A percentile compares a stretch with the other conserved stretches of the same genome.
Conservation (phyloP, 73 alveolate species). For the Tetrahymena elliotti region DNA sequence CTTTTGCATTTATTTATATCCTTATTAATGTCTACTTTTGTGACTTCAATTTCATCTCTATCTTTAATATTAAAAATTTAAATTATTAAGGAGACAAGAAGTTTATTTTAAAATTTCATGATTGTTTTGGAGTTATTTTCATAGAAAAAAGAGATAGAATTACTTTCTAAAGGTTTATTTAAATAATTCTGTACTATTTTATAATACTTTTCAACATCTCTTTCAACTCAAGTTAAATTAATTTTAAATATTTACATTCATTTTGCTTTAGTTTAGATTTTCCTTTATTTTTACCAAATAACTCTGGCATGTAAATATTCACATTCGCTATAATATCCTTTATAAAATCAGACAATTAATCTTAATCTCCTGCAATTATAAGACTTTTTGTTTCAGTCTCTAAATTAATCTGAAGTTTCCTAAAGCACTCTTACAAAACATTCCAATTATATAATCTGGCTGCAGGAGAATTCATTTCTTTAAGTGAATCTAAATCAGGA, state of each 20-base stretch:
- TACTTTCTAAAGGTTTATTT: background rate
- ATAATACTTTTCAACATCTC: no score
- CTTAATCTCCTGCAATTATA: conserved; percentile 51
- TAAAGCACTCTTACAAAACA: conserved; percentile 45
- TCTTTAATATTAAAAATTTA: background rate
- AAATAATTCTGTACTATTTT: no score
- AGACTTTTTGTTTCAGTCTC: conserved; percentile 52
- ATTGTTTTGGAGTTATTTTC: background rate
- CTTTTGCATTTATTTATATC: conserved; percentile 19
- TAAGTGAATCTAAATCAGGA: conserved; percentile 43
- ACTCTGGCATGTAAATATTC: background rate
- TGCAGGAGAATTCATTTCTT: conserved; percentile 30
- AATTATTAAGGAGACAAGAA: conserved; percentile 4
- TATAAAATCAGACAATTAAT: conserved; percentile 27
- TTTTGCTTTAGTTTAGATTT: background rate
- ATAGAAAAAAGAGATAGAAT: background rate
- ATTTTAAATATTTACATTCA: background rate
- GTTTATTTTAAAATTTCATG: background rate
- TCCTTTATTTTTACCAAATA: background rate
- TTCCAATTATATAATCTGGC: conserved; percentile 77
- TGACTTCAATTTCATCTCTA: conserved; percentile 31
- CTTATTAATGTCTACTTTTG: conserved; percentile 31
- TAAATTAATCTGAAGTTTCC: conserved; percentile 54
- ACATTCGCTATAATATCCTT: conserved; percentile 17
- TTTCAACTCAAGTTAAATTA: background rate